Conservation (phyloP, 2,329 filamentous ascomycete species). For the Gyromitra esculenta region DNA sequence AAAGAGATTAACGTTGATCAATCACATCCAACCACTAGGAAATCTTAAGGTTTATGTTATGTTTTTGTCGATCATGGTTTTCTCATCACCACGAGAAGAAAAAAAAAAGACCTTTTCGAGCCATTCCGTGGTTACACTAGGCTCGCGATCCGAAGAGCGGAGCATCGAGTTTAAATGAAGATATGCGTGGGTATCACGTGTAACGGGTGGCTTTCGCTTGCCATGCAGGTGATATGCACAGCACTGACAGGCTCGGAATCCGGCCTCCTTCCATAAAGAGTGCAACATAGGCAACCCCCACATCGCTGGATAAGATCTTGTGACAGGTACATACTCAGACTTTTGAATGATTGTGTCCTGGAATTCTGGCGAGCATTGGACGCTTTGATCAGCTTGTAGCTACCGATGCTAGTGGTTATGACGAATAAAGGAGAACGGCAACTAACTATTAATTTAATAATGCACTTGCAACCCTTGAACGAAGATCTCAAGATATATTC, state of each 20-base stretch:
- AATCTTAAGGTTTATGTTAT: not conserved
- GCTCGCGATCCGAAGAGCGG: not conserved
- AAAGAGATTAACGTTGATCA: conserved; percentile 28
- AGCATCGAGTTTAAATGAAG: not conserved
- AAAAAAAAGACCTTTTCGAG: not conserved
- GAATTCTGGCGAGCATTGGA: not conserved
- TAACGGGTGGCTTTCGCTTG: conserved; percentile 20
- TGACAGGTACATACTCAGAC: not conserved
- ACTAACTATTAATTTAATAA: not conserved
- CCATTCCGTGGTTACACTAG: conserved; percentile 1
- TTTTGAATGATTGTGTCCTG: not conserved
- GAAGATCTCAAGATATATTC: not conserved
- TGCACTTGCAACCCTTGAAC: not conserved
- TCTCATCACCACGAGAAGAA: not conserved
- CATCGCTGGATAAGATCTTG: conserved; percentile 2
- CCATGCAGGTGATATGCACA: conserved; percentile 13
- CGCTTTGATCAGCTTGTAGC: not conserved
- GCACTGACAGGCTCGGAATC: conserved; percentile 5
- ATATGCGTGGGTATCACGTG: conserved; percentile 20
- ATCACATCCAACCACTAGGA: not conserved
- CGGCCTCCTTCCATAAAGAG: not conserved
- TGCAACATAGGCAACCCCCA: not conserved
- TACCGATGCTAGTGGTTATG: not conserved
- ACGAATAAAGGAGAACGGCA: not conserved
- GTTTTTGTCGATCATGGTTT: conserved; percentile 21